Evolutionary conservation across 163 green algal species (phyloP).

Genomic region (Scenedesmus sp.): DNA sequence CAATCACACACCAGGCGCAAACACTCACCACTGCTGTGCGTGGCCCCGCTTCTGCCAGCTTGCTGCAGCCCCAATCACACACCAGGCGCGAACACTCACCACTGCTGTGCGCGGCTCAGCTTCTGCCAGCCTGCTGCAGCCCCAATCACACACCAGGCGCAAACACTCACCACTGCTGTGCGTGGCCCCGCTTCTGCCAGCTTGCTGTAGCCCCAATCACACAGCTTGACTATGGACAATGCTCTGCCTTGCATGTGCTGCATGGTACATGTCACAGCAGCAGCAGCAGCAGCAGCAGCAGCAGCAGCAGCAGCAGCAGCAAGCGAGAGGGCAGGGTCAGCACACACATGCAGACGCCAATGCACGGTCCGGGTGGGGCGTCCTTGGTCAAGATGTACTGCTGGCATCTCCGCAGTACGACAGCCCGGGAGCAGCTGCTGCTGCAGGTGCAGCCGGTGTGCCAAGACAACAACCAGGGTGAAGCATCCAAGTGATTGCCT

Average conservation of each 20-base stretch:
- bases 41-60: background rate
- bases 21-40: conserved; percentile 8
- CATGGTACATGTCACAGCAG: background rate
- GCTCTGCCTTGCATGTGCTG: background rate
- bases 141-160: conserved; percentile 40
- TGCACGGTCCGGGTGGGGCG: too few species aligned
- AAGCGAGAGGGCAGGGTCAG: too few species aligned
- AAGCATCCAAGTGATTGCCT: too few species aligned
- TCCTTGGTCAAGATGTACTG: too few species aligned
- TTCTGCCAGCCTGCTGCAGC: conserved; percentile 17
- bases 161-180: conserved; percentile 27
- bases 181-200: background rate
- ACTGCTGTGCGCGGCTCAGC: background rate
- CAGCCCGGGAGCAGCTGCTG: too few species aligned
- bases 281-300: too few species aligned
- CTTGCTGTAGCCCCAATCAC: conserved; percentile 49
- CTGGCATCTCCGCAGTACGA: too few species aligned
- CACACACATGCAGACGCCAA: too few species aligned
- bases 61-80: conserved; percentile 40
- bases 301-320: background rate
- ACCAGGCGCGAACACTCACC: background rate
- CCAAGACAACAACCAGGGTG: too few species aligned
- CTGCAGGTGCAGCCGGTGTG: too few species aligned
- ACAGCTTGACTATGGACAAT: conserved; percentile 26
- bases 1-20: too few species aligned